These are phyloP conservation scores for Blastocystis hominis DNA, from an alignment of 352 stramenopile species.

Conservation along the genomic window DNA sequence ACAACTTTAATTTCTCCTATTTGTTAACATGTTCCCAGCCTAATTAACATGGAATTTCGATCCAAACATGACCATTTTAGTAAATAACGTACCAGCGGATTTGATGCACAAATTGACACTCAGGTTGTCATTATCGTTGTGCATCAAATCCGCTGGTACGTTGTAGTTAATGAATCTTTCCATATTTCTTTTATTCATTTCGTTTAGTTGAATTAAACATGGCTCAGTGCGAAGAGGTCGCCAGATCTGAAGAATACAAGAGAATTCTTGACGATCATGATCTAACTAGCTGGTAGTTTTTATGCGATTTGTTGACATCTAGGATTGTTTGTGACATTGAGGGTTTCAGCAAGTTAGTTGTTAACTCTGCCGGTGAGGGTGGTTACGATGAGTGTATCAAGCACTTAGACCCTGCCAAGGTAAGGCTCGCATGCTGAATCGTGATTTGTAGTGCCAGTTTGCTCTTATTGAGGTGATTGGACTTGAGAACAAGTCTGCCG, in stretches of 20 bases:
- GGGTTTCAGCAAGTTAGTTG: conserved; percentile 7
- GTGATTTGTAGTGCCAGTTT: conserved; percentile 35
- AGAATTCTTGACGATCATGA: conserved; percentile 52
- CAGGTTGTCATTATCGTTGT: not conserved
- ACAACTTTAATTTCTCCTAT: too few relatives aligned
- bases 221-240: conserved; percentile 5
- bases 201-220: not conserved
- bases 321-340: conserved; percentile 54
- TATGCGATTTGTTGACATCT: not conserved
- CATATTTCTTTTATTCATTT: conserved; percentile 23
- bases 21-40: too few relatives aligned
- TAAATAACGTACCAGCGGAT: conserved; percentile 10
- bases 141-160: conserved; percentile 52
- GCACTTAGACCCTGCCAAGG: conserved; percentile 29
- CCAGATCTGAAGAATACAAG: conserved; percentile 30
- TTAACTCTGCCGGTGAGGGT: conserved; percentile 38
- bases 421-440: not conserved
- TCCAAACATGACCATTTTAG: too few relatives aligned
- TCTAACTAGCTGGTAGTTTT: conserved; percentile 38
- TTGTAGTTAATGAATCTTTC: not conserved
- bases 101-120: conserved; percentile 2
- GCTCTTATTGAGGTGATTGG: conserved; percentile 46
- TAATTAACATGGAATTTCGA: too few relatives aligned
- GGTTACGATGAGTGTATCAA: conserved; percentile 56
- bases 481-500: conserved; percentile 34